phyloP scores from a whole-genome alignment of 805 yeast genomes.

The Yamadazyma scolyti region DNA sequence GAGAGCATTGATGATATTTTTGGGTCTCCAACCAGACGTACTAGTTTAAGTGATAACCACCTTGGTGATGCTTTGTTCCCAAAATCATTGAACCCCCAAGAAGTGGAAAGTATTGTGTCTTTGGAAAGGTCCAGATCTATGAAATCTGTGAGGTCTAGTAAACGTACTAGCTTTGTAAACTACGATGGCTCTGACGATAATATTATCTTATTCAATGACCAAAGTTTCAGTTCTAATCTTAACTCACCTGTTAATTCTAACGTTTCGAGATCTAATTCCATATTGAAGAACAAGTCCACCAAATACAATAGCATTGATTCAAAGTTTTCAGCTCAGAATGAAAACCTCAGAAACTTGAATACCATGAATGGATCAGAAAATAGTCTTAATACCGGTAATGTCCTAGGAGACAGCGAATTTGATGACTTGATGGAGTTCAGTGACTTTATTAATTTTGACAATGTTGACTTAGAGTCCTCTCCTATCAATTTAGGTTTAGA shows the following conservation, averaged over 20 bases:
- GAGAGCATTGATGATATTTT: constrained; percentile 13
- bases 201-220: constrained; percentile 23
- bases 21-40: constrained; percentile 26
- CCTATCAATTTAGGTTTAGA: constrained; percentile 14
- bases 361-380: neutral
- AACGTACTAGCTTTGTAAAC: constrained; percentile 35
- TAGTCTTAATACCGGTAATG: neutral
- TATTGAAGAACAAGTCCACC: constrained; percentile 33
- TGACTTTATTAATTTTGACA: constrained; percentile 38
- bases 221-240: constrained; percentile 10
- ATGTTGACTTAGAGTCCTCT: constrained; percentile 21
- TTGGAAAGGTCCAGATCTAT: constrained; percentile 62
- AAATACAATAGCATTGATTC: constrained; percentile 5
- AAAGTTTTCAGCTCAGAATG: constrained; percentile 2
- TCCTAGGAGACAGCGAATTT: constrained; percentile 5
- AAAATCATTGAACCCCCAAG: constrained; percentile 59
- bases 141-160: constrained; percentile 46
- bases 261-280: constrained; percentile 33
- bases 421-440: constrained; percentile 38
- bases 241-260: constrained; percentile 14
- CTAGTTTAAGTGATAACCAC: constrained; percentile 17
- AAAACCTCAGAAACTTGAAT: constrained; percentile 1
- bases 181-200: constrained; percentile 41
- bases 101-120: constrained; percentile 71
- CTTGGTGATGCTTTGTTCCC: constrained; percentile 64